Evolutionary conservation across 2,329 filamentous ascomycete species (phyloP), one percentile per base, ranked within the genome.

Genomic region (Davidsoniella eucalypti): DNA sequence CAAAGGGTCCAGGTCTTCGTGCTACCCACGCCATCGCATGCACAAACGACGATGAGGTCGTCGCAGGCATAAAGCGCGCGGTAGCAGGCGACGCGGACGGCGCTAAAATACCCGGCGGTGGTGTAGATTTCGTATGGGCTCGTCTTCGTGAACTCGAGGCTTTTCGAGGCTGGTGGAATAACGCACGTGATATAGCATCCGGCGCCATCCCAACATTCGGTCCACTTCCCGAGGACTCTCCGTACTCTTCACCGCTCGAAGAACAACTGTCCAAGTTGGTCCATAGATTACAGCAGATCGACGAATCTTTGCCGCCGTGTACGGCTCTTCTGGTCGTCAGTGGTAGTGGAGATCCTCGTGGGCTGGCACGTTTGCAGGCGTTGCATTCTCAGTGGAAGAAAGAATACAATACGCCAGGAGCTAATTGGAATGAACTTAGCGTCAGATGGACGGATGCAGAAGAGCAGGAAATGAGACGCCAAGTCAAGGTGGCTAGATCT

Each of bases 361-460:
- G 77, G 58, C 80, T 82, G 77, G 72, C 70, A 53, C 67, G 69
- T 39, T 64, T 82, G 56, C 75, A 80, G 65, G 69, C 69, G 18
- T 66, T 79, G 67, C 74, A 82, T 47, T 60, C 69, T 5, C 71
- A 74, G 61, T 80, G 74, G 67, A 75, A 72, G 60, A 71, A 69
- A 56, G 79, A 84, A 62, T 82, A 79, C 61, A 77, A 78, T 61
- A 72, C 71, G 7, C 72, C 72, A 0, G 73, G 75, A 10, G 73
- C 68, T 55, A 80, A 80, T 56, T 83, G 79, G 79, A 77, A 83
- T 60, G 64, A 80, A 55, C 65, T 83, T 36, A 76, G 69, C 57
- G 76, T 83, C 52, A 71, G 76, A 61, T 84, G 80, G 80, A 82
- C 78, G 8, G 79, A 82, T 57, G 65, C 62, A 0, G 80, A 83